A percentile compares a stretch with the other conserved stretches of the same genome.
These are phyloP conservation scores for Yamadazyma laniorum DNA, from an alignment of 805 yeast species.

Conservation along the genomic window DNA sequence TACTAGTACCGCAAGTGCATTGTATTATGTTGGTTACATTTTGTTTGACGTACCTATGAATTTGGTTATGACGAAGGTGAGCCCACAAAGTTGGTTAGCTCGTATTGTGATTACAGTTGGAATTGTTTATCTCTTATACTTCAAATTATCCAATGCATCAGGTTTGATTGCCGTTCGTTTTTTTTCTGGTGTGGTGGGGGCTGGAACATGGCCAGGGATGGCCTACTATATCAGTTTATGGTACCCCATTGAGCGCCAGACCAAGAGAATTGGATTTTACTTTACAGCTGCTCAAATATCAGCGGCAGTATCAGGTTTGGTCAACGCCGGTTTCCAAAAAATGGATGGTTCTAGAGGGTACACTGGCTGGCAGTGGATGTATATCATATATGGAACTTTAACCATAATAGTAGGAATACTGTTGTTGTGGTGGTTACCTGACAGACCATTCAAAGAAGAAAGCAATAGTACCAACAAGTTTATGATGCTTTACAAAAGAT, in stretches of 20 bases:
- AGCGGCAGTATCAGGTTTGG: slow-evolving; percentile 85
- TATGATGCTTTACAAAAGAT: slow-evolving; percentile 20
- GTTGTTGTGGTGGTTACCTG: slow-evolving; percentile 84
- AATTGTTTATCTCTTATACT: slow-evolving; percentile 70
- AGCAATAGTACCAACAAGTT: slow-evolving; percentile 14
- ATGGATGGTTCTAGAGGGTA: slow-evolving; percentile 70
- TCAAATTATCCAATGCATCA: slow-evolving; percentile 51
- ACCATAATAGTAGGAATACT: slow-evolving; percentile 63
- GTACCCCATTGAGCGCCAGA: slow-evolving; percentile 78
- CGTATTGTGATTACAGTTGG: slow-evolving; percentile 79
- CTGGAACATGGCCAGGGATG: slow-evolving; percentile 92
- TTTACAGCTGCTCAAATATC: slow-evolving; percentile 91
- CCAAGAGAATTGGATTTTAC: slow-evolving; percentile 81
- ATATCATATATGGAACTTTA: slow-evolving; percentile 69
- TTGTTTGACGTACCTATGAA: slow-evolving; percentile 89
- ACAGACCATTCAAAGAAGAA: slow-evolving; percentile 49
- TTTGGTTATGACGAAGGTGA: slow-evolving; percentile 73
- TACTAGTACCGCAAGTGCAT: slow-evolving; percentile 71
- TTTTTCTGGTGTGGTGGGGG: slow-evolving; percentile 72
- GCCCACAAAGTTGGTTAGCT: slow-evolving; percentile 83
- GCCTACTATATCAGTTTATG: slow-evolving; percentile 78
- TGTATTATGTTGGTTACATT: slow-evolving; percentile 80
- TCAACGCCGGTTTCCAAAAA: slow-evolving; percentile 83
- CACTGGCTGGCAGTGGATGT: slow-evolving; percentile 88
- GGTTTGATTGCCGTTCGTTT: slow-evolving; percentile 73